These are phyloP conservation scores for Fusarium mexicanum DNA, from an alignment of 2,329 filamentous ascomycete species.

Conservation along the genomic window DNA sequence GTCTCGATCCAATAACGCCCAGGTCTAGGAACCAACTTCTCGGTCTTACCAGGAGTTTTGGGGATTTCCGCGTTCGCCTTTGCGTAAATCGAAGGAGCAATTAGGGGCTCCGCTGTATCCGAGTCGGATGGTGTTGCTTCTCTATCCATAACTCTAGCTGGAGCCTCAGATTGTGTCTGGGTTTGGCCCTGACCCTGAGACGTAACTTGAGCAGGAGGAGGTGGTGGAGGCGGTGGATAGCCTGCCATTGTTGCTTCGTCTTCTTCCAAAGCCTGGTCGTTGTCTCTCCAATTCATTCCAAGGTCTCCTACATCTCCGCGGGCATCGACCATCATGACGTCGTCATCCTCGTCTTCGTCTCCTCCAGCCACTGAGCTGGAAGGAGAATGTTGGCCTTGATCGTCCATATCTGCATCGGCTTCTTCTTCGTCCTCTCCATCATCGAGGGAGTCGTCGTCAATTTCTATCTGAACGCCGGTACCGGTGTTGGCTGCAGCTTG, in stretches of 20 bases:
- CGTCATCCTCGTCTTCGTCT: slow-evolving; percentile 63
- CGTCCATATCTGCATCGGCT: slow-evolving; percentile 56
- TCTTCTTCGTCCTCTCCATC: slow-evolving; percentile 50
- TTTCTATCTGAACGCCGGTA: slow-evolving; percentile 43
- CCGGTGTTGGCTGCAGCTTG: slow-evolving; percentile 47
- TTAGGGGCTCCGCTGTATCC: slow-evolving; percentile 72
- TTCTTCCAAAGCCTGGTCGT: slow-evolving; percentile 76
- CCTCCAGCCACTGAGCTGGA: slow-evolving; percentile 49
- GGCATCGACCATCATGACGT: slow-evolving; percentile 67
- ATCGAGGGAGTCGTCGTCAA: slow-evolving; percentile 45
- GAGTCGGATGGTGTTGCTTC: slow-evolving; percentile 77
- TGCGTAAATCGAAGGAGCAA: slow-evolving; percentile 68
- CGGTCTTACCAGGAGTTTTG: slow-evolving; percentile 75
- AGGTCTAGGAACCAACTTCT: slow-evolving; percentile 65
- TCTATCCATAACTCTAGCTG: slow-evolving; percentile 59
- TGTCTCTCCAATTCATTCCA: slow-evolving; percentile 61
- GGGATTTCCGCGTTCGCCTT: slow-evolving; percentile 79
- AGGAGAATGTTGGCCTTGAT: slow-evolving; percentile 49
- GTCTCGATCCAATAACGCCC: slow-evolving; percentile 88
- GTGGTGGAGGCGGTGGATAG: slow-evolving; percentile 70
- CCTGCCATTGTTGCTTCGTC: slow-evolving; percentile 82
- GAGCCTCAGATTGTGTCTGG: slow-evolving; percentile 53
- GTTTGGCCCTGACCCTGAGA: slow-evolving; percentile 58
- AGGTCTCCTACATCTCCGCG: slow-evolving; percentile 57
- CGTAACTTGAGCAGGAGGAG: slow-evolving; percentile 65